phyloP scores from a whole-genome alignment of 306 rosid species.

The Trifolium repens region DNA sequence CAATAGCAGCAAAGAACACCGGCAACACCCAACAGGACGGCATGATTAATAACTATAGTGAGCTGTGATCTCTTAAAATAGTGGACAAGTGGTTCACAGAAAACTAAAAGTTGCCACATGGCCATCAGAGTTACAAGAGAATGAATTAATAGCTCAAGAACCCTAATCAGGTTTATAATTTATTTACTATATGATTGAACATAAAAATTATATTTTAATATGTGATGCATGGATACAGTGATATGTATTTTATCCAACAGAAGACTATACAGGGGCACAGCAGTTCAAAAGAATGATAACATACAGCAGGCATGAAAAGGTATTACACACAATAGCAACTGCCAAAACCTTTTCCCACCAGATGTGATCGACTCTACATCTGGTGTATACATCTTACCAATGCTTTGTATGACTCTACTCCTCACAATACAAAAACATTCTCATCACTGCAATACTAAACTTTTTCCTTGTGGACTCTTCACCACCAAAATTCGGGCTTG shows the following conservation, averaged over 20 bases:
- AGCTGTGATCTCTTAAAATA: slow-evolving; percentile 29
- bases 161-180: slow-evolving; percentile 10
- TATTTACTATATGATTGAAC: not conserved
- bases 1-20: slow-evolving; percentile 2
- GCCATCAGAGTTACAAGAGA: not conserved
- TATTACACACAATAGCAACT: not conserved
- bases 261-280: not conserved
- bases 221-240: not conserved
- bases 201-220: not conserved
- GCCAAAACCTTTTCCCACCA: not conserved
- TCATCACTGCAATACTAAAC: too few relatives aligned
- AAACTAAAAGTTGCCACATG: not conserved
- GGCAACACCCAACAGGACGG: slow-evolving; percentile 26
- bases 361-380: not conserved
- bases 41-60: slow-evolving; percentile 18
- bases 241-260: not conserved
- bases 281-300: not conserved
- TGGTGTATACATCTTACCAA: not conserved
- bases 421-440: too few relatives aligned
- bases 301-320: not conserved
- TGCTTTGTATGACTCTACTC: not conserved
- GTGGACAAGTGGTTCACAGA: not conserved
- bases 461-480: too few relatives aligned
- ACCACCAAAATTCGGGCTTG: not conserved
- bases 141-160: slow-evolving; percentile 5